A percentile compares a stretch with the other conserved stretches of the same genome.
Evolutionary conservation across 176 grass and related monocot species (phyloP).

Genomic region (Rhynchospora breviuscula): DNA sequence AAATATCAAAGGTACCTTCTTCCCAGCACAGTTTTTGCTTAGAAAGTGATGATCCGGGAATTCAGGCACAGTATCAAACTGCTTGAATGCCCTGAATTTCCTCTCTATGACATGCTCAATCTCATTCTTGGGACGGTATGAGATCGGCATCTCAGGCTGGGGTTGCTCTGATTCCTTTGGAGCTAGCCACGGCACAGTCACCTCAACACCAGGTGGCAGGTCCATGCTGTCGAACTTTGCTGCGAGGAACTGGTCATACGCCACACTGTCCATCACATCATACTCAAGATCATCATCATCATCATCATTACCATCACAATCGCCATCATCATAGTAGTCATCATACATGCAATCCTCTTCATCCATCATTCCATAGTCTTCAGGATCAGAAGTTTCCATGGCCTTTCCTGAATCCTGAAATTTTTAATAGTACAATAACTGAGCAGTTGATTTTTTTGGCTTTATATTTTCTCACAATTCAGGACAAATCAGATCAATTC

Average conservation of each 20-base stretch:
- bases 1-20: constrained; percentile 33
- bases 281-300: constrained; percentile 46
- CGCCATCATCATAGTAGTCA: constrained; percentile 51
- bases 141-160: constrained; percentile 7
- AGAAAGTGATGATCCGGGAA: constrained; percentile 63
- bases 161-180: constrained; percentile 25
- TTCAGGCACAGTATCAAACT: constrained; percentile 73
- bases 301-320: constrained; percentile 30
- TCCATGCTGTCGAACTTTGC: constrained; percentile 77
- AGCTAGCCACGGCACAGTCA: constrained; percentile 52
- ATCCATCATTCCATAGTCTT: constrained; percentile 31
- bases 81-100: constrained; percentile 54
- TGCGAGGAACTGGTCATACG: constrained; percentile 49
- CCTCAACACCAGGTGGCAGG: constrained; percentile 79
- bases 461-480: neutral
- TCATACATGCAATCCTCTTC: constrained; percentile 55
- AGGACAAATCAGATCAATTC: neutral
- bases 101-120: constrained; percentile 48
- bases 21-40: constrained; percentile 6
- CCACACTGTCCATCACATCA: constrained; percentile 29
- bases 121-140: constrained; percentile 27
- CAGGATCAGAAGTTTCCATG: neutral
- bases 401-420: constrained; percentile 18
- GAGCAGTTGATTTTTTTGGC: neutral
- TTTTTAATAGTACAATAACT: neutral